Base-by-base conservation (phyloP, 305 asterid species). In the Solanum chacoense region DNA sequence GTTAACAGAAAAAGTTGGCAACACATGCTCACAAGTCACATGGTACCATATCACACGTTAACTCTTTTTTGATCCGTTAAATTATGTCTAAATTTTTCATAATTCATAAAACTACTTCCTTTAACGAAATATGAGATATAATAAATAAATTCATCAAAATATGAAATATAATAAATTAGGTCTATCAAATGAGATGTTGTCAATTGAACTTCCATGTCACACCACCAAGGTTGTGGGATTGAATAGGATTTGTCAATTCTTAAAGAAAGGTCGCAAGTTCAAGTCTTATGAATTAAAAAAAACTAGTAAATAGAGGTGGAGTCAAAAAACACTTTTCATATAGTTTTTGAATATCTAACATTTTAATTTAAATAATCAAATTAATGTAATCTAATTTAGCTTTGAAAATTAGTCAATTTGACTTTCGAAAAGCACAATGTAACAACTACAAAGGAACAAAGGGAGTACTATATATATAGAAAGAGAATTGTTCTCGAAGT, bases 1-100 rank as follows among this genome's bases (percentile, higher is more conserved):
- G 89, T 90, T 85, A 88, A 91, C 85, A 85, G 76, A 20, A 11
- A 86, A n/a, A 35, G 90, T 90, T 84, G 93, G 94, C 35, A 91
- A 93, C 90, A 85, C 87, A 87, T 85, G 90, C 91, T 24, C 45
- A 89, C 89, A 78, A 85, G 90, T 24, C 42, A 88, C 89, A 78
- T 87, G 90, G 72, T 65, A 55, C 65, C 10, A 11, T 13, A 32
- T 1, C 87, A 45, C 91, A 80, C 87, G 89, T 69, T 36, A 73
- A 69, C 35, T 89, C 22, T 74, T 45, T 35, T 75, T 91, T 87
- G 87, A 83, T 81, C 31, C 32, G 87, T 90, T 87, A 88, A 78
- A 85, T 24, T 28, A 13, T 18, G 18, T 34, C 1, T 59, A 8
- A 36, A 78, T 24, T 7, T 37, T 37, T 78, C 63, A 12, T 24